phyloP scores from a whole-genome alignment of 805 yeast species.

The Komagataella populi region DNA sequence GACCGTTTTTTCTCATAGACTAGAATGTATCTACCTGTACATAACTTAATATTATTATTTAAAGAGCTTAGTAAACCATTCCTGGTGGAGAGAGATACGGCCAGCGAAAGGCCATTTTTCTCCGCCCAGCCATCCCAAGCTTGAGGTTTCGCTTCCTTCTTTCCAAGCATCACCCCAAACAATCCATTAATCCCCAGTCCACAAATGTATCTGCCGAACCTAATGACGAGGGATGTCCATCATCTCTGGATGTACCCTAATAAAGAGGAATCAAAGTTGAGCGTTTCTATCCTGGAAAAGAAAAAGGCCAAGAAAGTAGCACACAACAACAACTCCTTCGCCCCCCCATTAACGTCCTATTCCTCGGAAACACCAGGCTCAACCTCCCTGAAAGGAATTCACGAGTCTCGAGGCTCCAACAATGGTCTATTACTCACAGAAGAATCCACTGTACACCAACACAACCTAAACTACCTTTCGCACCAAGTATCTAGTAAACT shows the following conservation, averaged over 20 bases:
- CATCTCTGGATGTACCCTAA: constrained; percentile 22
- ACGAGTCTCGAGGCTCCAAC: neutral
- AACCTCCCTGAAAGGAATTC: neutral
- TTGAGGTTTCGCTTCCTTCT: neutral
- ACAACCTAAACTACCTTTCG: constrained; percentile 8
- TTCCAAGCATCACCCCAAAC: neutral
- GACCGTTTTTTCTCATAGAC: constrained; percentile 36
- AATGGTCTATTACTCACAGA: constrained; percentile 9
- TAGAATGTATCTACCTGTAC: constrained; percentile 1
- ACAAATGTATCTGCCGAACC: constrained; percentile 32
- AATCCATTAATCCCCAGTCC: neutral
- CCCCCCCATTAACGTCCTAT: constrained; percentile 44
- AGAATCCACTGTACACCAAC: neutral
- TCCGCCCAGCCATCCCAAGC: neutral
- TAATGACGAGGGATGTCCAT: constrained; percentile 31
- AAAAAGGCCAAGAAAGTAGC: constrained; percentile 1
- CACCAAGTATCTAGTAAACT: constrained; percentile 10
- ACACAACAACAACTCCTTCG: constrained; percentile 12
- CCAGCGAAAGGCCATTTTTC: neutral
- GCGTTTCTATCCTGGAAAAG: neutral
- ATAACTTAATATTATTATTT: neutral
- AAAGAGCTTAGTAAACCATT: neutral
- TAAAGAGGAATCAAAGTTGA: neutral
- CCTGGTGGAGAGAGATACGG: neutral
- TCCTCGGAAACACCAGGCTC: constrained; percentile 31